Base-by-base conservation (phyloP, 2,329 filamentous ascomycete genomes). In the Lasiodiplodia sp. region DNA sequence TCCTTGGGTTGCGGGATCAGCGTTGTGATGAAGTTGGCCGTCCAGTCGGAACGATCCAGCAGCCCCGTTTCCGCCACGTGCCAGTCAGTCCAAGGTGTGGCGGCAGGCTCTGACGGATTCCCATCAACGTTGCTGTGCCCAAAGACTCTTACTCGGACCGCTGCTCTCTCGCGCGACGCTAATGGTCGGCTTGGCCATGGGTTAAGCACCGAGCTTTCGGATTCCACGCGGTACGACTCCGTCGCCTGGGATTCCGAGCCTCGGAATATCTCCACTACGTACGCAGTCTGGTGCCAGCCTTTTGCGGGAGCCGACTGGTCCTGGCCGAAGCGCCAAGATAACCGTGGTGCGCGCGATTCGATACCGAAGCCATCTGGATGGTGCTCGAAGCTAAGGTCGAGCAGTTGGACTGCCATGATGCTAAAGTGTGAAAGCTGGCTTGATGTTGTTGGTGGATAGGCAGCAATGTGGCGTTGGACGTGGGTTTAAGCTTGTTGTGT, bases 321-420 rank as follows among this genome's bases (percentile, higher is more conserved):
- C 4, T 58, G 55, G 7, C 31, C 6, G 56, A 85, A 84, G 4
- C 78, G 72, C 83, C 84, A 86, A 1, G 83, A 84, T 53, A 86
- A 80, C 0, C 84, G 78, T 10, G 84, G 84, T 11, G 75, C 66
- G 0, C 75, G 71, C 66, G 85, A 82, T 2, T 77, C 81, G 34
- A 86, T 84, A 6, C 84, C 84, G 2, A 85, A 71, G 21, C 80
- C 76, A 4, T 72, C 68, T 1, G 75, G 76, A 44, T 84, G 81
- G 60, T 84, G 82, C 71, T 84, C 82, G 65, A 84, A 83, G 40
- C 69, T 77, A 11, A 84, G 68, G 44, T 77, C 34, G 2, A 40
- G 38, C n/a, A 40, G 14, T 34, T 58, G 55, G 3, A 56, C 53
- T 6, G 14, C 11, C 53, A 56, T 56, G 28, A 10, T 38, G 25